A percentile compares a stretch with the other conserved stretches of the same genome.
Evolutionary conservation across 345 rosid genomes (phyloP).

Genomic region (Citrus australasica): DNA sequence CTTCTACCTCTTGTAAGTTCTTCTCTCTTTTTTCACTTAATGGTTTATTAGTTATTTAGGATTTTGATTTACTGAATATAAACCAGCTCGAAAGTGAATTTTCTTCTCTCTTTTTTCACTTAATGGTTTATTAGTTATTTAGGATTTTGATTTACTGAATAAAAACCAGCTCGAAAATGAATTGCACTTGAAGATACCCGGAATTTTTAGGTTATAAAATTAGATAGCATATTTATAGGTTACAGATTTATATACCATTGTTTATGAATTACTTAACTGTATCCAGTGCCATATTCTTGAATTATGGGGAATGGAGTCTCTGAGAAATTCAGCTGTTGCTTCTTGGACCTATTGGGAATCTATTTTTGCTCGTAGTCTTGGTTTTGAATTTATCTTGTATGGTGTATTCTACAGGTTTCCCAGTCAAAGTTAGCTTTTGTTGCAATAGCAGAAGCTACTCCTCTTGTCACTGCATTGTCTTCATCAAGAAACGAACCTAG

Average conservation of each 20-base stretch:
- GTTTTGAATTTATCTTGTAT: conserved; percentile 1
- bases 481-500: conserved; percentile 43
- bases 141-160: neutral
- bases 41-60: neutral
- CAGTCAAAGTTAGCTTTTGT: conserved; percentile 64
- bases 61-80: neutral
- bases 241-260: too few relatives aligned
- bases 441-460: conserved; percentile 79
- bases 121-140: neutral
- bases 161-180: too few relatives aligned
- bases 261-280: neutral
- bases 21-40: conserved; percentile 13
- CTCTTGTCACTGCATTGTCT: conserved; percentile 52
- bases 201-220: neutral
- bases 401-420: conserved; percentile 40
- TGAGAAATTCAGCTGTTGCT: neutral
- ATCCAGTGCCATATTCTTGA: neutral
- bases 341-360: neutral
- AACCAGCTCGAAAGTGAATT: neutral
- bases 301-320: neutral
- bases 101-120: conserved; percentile 16
- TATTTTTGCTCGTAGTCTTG: neutral
- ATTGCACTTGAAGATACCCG: neutral
- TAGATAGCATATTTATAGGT: neutral
- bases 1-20: conserved; percentile 59